Conservation (phyloP, 1,284 basidiomycete species). For the Ceraceosorus bombacis region DNA sequence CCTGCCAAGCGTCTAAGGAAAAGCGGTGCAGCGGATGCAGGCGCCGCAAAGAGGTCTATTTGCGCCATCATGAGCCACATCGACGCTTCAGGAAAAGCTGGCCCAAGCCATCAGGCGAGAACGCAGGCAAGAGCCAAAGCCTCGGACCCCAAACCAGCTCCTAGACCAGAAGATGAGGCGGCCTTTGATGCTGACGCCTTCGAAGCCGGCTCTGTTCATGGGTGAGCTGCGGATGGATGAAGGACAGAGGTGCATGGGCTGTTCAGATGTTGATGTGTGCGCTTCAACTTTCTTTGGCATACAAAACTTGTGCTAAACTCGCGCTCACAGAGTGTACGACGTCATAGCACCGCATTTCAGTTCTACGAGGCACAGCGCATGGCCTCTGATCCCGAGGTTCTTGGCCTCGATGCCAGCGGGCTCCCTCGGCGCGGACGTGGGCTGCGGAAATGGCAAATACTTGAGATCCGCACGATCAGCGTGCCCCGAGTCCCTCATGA, state of each 20-base stretch:
- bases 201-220: too few relatives aligned
- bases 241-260: background rate
- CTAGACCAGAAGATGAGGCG: too few relatives aligned
- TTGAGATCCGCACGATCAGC: slow-evolving; percentile 49
- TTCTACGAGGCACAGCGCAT: slow-evolving; percentile 91
- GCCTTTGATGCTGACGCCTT: too few relatives aligned
- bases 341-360: slow-evolving; percentile 86
- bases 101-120: too few relatives aligned
- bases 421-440: slow-evolving; percentile 82
- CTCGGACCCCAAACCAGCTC: too few relatives aligned
- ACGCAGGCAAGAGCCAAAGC: too few relatives aligned
- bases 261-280: background rate
- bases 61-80: too few relatives aligned
- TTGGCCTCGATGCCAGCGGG: slow-evolving; percentile 66
- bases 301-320: background rate
- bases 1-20: too few relatives aligned
- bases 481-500: slow-evolving; percentile 21
- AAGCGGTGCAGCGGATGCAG: too few relatives aligned
- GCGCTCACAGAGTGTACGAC: slow-evolving; percentile 63
- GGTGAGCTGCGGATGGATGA: background rate
- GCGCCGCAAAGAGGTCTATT: too few relatives aligned
- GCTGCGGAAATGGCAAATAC: slow-evolving; percentile 97
- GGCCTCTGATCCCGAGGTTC: slow-evolving; percentile 84
- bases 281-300: background rate
- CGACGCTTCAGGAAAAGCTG: too few relatives aligned